phyloP scores from a whole-genome alignment of 768 basidiomycete species.

The Cubamyces lactineus region DNA sequence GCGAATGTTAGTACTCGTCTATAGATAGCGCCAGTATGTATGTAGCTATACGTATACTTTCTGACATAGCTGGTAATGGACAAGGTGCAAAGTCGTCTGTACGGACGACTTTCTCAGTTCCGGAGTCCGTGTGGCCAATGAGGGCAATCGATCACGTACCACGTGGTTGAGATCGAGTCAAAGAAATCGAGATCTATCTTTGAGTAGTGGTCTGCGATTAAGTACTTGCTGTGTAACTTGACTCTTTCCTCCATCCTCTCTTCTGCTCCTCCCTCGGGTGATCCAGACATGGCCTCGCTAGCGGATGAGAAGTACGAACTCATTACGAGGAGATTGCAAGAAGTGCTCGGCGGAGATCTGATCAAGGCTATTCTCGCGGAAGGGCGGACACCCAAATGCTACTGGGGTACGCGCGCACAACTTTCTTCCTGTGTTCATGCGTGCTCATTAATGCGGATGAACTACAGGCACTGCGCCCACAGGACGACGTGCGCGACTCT shows the following conservation, averaged over 20 bases:
- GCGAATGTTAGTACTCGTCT: too few relatives aligned
- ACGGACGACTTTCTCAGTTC: too few relatives aligned
- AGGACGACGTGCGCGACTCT: conserved; percentile 75
- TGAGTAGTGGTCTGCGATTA: neutral
- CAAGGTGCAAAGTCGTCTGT: too few relatives aligned
- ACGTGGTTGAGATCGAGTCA: conserved; percentile 14
- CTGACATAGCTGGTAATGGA: too few relatives aligned
- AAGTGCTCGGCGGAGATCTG: conserved; percentile 83
- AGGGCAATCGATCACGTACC: neutral
- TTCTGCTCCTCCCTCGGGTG: neutral
- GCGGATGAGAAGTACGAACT: conserved; percentile 65
- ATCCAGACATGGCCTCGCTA: conserved; percentile 12
- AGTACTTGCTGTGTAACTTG: neutral
- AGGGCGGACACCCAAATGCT: conserved; percentile 77
- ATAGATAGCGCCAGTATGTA: too few relatives aligned
- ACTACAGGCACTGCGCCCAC: conserved; percentile 88
- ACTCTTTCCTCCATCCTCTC: neutral
- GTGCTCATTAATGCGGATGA: neutral
- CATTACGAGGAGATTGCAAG: conserved; percentile 84
- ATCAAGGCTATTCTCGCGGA: conserved; percentile 82
- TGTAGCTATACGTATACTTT: too few relatives aligned
- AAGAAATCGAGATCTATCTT: neutral
- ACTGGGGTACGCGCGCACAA: conserved; percentile 77
- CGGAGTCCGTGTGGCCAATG: neutral
- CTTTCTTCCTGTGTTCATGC: too few relatives aligned